Percentiles rank a stretch among this genome's conserved stretches.
These are phyloP conservation scores for Mycena leptocephala DNA, from an alignment of 768 basidiomycete genomes.

Conservation along the genomic window DNA sequence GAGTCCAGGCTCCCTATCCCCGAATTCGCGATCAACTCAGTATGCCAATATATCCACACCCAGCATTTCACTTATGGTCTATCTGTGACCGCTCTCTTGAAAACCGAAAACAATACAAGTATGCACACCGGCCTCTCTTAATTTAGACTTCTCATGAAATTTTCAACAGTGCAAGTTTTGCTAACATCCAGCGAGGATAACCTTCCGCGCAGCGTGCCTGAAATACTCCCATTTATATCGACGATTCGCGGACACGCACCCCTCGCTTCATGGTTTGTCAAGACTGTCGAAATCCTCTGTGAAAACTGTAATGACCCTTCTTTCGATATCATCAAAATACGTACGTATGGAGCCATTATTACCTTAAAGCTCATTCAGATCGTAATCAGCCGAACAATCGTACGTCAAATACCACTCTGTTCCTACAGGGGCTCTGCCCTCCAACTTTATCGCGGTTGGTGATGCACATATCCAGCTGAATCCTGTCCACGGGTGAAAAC, in stretches of 20 bases:
- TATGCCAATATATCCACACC: slow-evolving; percentile 18
- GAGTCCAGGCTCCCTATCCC: slow-evolving; percentile 20
- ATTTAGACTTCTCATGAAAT: slow-evolving; percentile 1
- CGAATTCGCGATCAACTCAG: not conserved
- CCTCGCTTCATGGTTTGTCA: slow-evolving; percentile 9
- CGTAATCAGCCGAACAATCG: slow-evolving; percentile 29
- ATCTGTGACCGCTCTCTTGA: slow-evolving; percentile 10
- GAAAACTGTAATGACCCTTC: slow-evolving; percentile 3
- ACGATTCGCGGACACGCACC: slow-evolving; percentile 9
- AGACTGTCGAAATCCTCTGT: slow-evolving; percentile 24
- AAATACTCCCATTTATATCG: slow-evolving; percentile 20
- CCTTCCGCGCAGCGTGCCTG: slow-evolving; percentile 6
- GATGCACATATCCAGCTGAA: slow-evolving; percentile 40
- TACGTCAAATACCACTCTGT: slow-evolving; percentile 38
- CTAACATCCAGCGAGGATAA: slow-evolving; percentile 12
- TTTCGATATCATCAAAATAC: slow-evolving; percentile 24
- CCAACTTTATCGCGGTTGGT: slow-evolving; percentile 42
- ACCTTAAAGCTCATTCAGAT: not conserved
- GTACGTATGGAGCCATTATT: slow-evolving; percentile 4
- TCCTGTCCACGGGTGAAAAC: slow-evolving; percentile 39
- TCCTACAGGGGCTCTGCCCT: slow-evolving; percentile 32
- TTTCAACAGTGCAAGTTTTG: slow-evolving; percentile 25
- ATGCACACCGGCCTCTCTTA: slow-evolving; percentile 1
- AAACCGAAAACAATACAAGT: slow-evolving; percentile 34
- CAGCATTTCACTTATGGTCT: slow-evolving; percentile 19